Evolutionary conservation across 1,284 basidiomycete genomes (phyloP), one percentile per base, ranked within the genome.

Genomic region (Mycena citricolor): DNA sequence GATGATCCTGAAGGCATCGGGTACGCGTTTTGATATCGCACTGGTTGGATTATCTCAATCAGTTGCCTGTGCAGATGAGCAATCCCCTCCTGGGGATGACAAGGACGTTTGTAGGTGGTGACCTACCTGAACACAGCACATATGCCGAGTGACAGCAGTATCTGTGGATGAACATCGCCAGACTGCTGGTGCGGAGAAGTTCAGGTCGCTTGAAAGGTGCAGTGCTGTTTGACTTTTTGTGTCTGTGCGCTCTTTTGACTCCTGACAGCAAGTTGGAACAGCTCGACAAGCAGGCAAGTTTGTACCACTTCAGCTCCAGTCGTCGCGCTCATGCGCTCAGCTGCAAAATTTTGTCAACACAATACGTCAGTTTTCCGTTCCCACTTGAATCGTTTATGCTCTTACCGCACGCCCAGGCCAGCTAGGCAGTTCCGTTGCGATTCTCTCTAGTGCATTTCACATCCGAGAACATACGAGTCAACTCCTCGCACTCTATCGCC

Each of bases 291-390:
- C 80, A 83, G 68, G 81, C 81, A 52, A 8, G 61, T 52, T 22
- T 35, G 21, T 22, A 31, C 40, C 25, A 40, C 32, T 26, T 41
- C n/a, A 22, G n/a, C n/a, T 25, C 36, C 5, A 30, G 13, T 36
- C 42, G 31, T 36, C 39, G 21, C 17, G 16, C 32, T 39, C 38
- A 36, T 14, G 23, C 33, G 24, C 17, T 21, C 57, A 84, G 80
- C 69, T 85, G 13, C 73, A 80, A 29, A 83, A 81, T 61, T 84
- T 84, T 57, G 77, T 81, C 31, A 81, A 83, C 52, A 79, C 82
- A n/a, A n/a, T n/a, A n/a, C n/a, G n/a, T n/a, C n/a, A n/a, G n/a
- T n/a, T n/a, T n/a, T n/a, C n/a, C n/a, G n/a, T n/a, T n/a, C n/a
- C n/a, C n/a, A n/a, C n/a, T n/a, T n/a, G n/a, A n/a, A n/a, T n/a